Evolutionary conservation across 2,329 filamentous ascomycete species (phyloP).

Genomic region (Alternaria atra): DNA sequence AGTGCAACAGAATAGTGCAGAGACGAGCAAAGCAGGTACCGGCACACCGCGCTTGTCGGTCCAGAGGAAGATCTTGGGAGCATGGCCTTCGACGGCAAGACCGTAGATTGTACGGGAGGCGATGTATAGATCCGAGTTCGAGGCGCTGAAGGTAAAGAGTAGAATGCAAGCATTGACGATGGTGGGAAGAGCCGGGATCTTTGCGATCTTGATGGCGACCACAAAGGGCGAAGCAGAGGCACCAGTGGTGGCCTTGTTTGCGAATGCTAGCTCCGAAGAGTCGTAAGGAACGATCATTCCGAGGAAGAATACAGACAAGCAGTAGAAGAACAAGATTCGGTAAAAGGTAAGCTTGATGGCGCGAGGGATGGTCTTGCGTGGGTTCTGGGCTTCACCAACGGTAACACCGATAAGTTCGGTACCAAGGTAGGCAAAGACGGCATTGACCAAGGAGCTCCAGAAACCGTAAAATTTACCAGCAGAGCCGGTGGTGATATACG

Average conservation of each 20-base stretch:
- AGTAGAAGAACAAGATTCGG: constrained; percentile 84
- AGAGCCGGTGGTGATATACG: constrained; percentile 47
- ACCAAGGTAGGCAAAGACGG: constrained; percentile 79
- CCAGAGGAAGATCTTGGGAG: constrained; percentile 74
- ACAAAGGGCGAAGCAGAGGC: constrained; percentile 78
- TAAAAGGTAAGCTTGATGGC: constrained; percentile 84
- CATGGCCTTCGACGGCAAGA: constrained; percentile 75
- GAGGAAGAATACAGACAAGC: constrained; percentile 75
- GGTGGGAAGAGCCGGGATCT: constrained; percentile 69
- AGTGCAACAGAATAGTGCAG: constrained; percentile 69
- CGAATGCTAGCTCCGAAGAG: constrained; percentile 66
- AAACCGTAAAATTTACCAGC: constrained; percentile 57
- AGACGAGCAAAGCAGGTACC: constrained; percentile 69
- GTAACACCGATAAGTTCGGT: constrained; percentile 80
- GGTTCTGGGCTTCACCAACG: constrained; percentile 81
- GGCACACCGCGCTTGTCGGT: constrained; percentile 78
- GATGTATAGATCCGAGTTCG: constrained; percentile 81
- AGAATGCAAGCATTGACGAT: constrained; percentile 79
- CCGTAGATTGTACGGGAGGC: constrained; percentile 77
- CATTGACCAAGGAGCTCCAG: constrained; percentile 77
- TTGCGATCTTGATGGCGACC: constrained; percentile 72
- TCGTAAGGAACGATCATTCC: constrained; percentile 82
- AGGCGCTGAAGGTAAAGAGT: constrained; percentile 78
- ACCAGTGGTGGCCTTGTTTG: constrained; percentile 55
- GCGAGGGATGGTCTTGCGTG: constrained; percentile 76